Evolutionary conservation across 352 stramenopile species (phyloP), one percentile per base, ranked within the genome.

Genomic region (Globisporangium nagaii): DNA sequence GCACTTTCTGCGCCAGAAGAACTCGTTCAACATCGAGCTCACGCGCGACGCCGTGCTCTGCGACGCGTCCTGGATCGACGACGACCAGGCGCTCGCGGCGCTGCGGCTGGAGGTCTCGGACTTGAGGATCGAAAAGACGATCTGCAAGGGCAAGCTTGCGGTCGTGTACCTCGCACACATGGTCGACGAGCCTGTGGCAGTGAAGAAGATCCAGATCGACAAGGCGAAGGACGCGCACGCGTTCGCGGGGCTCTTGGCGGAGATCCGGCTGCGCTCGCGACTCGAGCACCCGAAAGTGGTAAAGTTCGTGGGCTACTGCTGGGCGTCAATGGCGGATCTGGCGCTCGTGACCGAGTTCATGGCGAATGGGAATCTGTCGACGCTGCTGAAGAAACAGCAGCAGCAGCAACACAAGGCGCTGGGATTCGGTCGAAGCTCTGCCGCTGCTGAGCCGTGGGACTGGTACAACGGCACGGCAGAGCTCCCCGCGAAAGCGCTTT

Each of bases 281-380:
- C 43, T 68, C 35, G 51, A 68, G n/a, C 61, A 65, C 37, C 41
- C 43, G 2, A 52, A 58, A 25, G 42, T 68, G 30, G 61, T 68
- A 30, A 46, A 43, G 31, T 67, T 68, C 34, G 40, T 70, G 6
- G 63, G 63, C 20, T 64, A 68, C n/a, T 68, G 53, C 27, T 70
- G 63, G 60, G 61, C 17, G 13, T 32, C 34, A 12, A 36, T 68
- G 50, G 22, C 53, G 10, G 53, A 68, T 20, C 41, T 70, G 19
- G 56, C 63, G 20, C 25, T 66, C 27, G 60, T 68, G 53, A 68
- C 53, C 24, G 53, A 70, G 56, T 53, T 62, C 32, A 51, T 70
- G 20, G 39, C 31, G 17, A 58, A 65, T 19, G 63, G 61, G 3
- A 67, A 34, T n/a, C 25, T 70, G 19, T 56, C 43, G 9, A 25